Evolutionary conservation across 257 asterid genomes (phyloP), one percentile per base, ranked within the genome.

Genomic region (Scutellaria baicalensis): DNA sequence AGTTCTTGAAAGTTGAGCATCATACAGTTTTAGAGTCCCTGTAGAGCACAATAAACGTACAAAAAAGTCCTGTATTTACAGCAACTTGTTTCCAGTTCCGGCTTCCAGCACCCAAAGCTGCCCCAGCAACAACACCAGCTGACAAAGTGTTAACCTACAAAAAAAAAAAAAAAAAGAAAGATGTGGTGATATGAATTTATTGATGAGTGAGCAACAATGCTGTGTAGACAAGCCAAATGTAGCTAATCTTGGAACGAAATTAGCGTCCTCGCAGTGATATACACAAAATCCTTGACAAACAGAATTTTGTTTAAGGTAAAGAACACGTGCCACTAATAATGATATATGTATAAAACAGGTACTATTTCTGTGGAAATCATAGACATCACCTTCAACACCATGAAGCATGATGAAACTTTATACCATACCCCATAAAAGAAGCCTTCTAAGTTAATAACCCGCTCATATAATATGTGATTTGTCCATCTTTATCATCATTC

Each of bases 31-130:
- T 79, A 57, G 85, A 73, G 76, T 82, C 86, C 23, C 79, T 84
- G 51, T 76, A 81, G 48, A 66, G 56, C 68, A 84, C 85, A 72
- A 77, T 79, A 35, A 84, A 13, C 40, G 91, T 83, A 70, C 95
- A 89, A 57, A 78, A 77, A 42, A 90, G 75, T 62, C 95, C 95
- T 52, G 93, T 84, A 62, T 83, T 43, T 40, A 86, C 88, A 16
- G 96, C 97, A 20, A 82, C 88, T 81, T 88, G 98, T 78, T 86
- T 93, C 98, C 97, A 88, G 31, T 87, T 87, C 14, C 92, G 85
- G 61, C 86, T 81, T 39, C 97, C 89, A 55, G 85, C 91, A 72
- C 95, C 96, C 57, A 79, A 70, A 54, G 87, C 96, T 35, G 95
- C 90, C 72, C 98, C 97, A 13, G 95, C 90, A 68, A 84, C 85